These are phyloP conservation scores for Myriangium duriaei DNA, from an alignment of 2,329 filamentous ascomycete species.

Conservation along the genomic window DNA sequence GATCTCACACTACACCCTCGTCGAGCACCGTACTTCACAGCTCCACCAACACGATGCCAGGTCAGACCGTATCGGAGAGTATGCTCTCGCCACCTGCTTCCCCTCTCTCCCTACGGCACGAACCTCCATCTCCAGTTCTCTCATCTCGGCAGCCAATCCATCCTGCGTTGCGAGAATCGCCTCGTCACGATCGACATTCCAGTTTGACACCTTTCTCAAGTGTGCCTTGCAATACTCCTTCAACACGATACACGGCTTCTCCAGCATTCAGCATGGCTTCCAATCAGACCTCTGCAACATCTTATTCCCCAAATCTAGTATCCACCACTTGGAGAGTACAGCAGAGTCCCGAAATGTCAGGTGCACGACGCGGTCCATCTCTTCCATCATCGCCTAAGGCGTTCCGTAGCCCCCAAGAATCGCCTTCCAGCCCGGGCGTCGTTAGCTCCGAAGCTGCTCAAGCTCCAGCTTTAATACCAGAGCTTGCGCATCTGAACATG, in stretches of 20 bases:
- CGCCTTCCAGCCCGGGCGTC: constrained; percentile 4
- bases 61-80: too few species aligned
- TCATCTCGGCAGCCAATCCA: constrained; percentile 38
- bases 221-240: constrained; percentile 57
- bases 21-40: too few species aligned
- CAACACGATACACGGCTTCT: constrained; percentile 63
- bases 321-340: constrained; percentile 6
- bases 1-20: too few species aligned
- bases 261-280: constrained; percentile 61
- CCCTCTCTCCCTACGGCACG: too few species aligned
- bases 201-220: constrained; percentile 24
- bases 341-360: constrained; percentile 2
- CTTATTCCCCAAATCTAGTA: constrained; percentile 53
- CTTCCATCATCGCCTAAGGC: constrained; percentile 10
- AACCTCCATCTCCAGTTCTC: constrained; percentile 13
- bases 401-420: constrained; percentile 12
- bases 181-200: constrained; percentile 25
- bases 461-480: constrained; percentile 18
- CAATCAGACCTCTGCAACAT: constrained; percentile 66
- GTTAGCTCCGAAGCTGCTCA: constrained; percentile 1
- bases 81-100: too few species aligned
- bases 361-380: constrained; percentile 7
- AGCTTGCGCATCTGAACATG: constrained; percentile 43
- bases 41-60: too few species aligned
- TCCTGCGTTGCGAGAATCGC: constrained; percentile 52